phyloP scores from a whole-genome alignment of 805 yeast genomes.

The Maudiozyma serrabonitensis region DNA sequence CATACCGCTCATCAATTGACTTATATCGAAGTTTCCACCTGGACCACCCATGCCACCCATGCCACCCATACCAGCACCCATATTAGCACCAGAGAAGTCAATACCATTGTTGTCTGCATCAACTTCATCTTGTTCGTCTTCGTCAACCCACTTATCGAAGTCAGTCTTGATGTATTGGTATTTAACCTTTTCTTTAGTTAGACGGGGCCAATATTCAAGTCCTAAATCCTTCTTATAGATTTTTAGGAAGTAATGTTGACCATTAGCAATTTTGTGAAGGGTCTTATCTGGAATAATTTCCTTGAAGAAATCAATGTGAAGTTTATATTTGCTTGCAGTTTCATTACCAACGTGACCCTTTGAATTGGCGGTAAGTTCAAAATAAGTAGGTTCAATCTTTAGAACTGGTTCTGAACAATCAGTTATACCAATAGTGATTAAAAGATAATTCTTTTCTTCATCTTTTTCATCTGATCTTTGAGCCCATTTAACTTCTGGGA shows the following conservation, averaged over 20 bases:
- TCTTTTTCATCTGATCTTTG: constrained; percentile 82
- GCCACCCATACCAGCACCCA: constrained; percentile 26
- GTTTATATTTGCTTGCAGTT: constrained; percentile 39
- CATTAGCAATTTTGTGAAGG: constrained; percentile 42
- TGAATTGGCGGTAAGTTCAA: constrained; percentile 38
- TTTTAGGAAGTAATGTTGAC: constrained; percentile 46
- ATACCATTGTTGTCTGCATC: constrained; percentile 27
- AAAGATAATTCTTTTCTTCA: constrained; percentile 62
- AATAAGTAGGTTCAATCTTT: constrained; percentile 44
- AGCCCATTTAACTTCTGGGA: constrained; percentile 78
- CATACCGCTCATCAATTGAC: constrained; percentile 19
- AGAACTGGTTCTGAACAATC: constrained; percentile 59
- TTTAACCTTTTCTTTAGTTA: constrained; percentile 77
- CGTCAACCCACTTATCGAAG: constrained; percentile 96
- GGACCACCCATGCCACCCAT: constrained; percentile 34
- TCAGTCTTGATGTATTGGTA: constrained; percentile 82
- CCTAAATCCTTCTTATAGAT: constrained; percentile 59
- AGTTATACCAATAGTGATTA: constrained; percentile 60
- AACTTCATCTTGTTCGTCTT: constrained; percentile 85
- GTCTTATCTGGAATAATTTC: constrained; percentile 64
- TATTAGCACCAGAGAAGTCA: constrained; percentile 34
- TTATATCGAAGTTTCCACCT: constrained; percentile 22
- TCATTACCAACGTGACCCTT: constrained; percentile 40
- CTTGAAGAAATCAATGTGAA: constrained; percentile 65
- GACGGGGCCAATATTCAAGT: constrained; percentile 90